These are phyloP conservation scores for Termitomyces sp. DNA, from an alignment of 768 basidiomycete genomes.

Conservation along the genomic window DNA sequence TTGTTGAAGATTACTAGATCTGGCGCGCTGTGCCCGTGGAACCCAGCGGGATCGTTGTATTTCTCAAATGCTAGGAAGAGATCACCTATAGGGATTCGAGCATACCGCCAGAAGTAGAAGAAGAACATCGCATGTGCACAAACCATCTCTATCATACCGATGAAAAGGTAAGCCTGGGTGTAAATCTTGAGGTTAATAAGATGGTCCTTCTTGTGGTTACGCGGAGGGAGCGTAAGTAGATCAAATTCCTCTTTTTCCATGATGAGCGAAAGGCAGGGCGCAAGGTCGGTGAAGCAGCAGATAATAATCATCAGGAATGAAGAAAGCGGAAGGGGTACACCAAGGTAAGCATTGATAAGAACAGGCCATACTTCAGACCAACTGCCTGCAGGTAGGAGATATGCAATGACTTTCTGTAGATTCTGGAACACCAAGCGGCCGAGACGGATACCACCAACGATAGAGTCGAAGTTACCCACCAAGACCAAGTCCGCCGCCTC, in stretches of 20 bases:
- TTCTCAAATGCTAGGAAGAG: neutral
- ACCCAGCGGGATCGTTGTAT: neutral
- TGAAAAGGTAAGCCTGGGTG: neutral
- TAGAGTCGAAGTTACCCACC: neutral
- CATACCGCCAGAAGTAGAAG: neutral
- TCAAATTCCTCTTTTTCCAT: neutral
- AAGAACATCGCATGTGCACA: neutral
- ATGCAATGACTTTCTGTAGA: neutral
- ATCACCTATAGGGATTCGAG: neutral
- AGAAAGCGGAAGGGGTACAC: neutral
- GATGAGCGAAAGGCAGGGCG: neutral
- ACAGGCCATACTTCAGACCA: neutral
- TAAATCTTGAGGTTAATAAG: neutral
- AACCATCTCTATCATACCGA: neutral
- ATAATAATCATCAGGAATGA: neutral
- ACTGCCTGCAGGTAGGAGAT: neutral
- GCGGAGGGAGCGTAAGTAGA: neutral
- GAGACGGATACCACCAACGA: neutral
- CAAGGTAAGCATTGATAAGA: neutral
- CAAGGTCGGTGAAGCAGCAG: neutral
- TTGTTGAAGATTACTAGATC: neutral
- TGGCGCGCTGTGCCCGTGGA: neutral
- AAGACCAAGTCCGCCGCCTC: neutral
- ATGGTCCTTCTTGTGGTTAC: neutral
- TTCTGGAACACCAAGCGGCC: neutral